These are phyloP conservation scores for Magnusiomyces fungicola DNA, from an alignment of 1,139 yeast genomes.

Conservation along the genomic window DNA sequence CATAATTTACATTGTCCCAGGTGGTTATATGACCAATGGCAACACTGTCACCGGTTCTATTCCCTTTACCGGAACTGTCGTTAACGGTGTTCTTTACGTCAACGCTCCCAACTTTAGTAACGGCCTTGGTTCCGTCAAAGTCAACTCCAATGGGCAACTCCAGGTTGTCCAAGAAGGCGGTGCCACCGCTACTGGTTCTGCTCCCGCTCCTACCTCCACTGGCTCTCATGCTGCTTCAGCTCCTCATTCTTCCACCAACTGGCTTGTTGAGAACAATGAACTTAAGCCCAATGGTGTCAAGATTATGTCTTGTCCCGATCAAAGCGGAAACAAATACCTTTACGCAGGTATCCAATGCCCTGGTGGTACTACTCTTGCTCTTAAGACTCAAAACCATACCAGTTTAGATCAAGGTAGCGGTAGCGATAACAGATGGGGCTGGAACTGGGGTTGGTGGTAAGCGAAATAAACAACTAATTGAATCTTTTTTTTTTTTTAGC, in stretches of 20 bases:
- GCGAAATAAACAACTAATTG: no score
- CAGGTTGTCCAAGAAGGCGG: background rate
- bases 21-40: background rate
- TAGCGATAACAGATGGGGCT: background rate
- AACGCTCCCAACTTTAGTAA: background rate
- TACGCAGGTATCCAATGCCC: conserved; percentile 1
- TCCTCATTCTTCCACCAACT: background rate
- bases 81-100: conserved; percentile 4
- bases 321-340: background rate
- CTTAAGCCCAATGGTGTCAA: background rate
- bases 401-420: background rate
- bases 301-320: background rate
- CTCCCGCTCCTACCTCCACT: background rate
- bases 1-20: conserved; percentile 1
- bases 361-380: background rate
- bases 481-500: no score
- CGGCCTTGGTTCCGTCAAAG: conserved; percentile 2
- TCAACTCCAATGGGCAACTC: conserved; percentile 1
- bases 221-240: background rate
- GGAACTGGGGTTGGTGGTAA: conserved; percentile 1
- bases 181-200: background rate
- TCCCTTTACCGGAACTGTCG: conserved; percentile 5
- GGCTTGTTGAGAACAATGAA: background rate
- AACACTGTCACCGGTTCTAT: conserved; percentile 3
- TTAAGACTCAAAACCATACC: background rate